Percentiles rank a stretch among this genome's conserved stretches.
These are phyloP conservation scores for Xylaria polymorpha DNA, from an alignment of 2,329 filamentous ascomycete species.

Conservation along the genomic window DNA sequence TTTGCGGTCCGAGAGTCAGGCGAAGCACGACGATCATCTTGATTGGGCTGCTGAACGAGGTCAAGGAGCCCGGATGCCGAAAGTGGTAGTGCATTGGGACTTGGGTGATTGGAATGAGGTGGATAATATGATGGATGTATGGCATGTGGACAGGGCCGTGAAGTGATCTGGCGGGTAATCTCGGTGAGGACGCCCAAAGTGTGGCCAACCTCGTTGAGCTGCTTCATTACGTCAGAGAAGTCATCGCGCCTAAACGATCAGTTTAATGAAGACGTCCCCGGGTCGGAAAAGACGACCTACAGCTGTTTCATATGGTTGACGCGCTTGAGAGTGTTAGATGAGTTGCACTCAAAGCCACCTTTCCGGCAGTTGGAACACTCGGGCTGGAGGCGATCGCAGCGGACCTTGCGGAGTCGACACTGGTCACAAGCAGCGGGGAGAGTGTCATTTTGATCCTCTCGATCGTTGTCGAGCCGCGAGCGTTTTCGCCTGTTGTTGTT, in stretches of 20 bases:
- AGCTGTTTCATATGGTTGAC: conserved; percentile 42
- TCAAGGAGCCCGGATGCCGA: conserved; percentile 15
- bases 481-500: conserved; percentile 36
- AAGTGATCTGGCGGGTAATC: conserved; percentile 35
- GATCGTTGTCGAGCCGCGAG: conserved; percentile 20
- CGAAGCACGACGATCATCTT: conserved; percentile 5
- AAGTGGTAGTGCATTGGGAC: conserved; percentile 19
- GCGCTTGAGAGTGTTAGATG: conserved; percentile 36
- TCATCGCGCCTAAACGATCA: conserved; percentile 36
- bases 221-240: conserved; percentile 38
- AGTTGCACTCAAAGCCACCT: conserved; percentile 36
- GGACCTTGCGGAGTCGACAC: conserved; percentile 40
- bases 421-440: conserved; percentile 36
- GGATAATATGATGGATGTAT: conserved; percentile 4
- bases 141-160: conserved; percentile 26
- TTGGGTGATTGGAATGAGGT: conserved; percentile 1
- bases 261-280: neutral
- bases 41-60: conserved; percentile 12
- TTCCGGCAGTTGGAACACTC: conserved; percentile 39
- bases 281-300: conserved; percentile 25
- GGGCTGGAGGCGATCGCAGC: conserved; percentile 35
- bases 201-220: conserved; percentile 37
- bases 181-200: conserved; percentile 33
- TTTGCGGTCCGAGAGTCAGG: neutral
- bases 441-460: conserved; percentile 25